These are phyloP conservation scores for Suillus placidus DNA, from an alignment of 768 basidiomycete species.

Conservation along the genomic window DNA sequence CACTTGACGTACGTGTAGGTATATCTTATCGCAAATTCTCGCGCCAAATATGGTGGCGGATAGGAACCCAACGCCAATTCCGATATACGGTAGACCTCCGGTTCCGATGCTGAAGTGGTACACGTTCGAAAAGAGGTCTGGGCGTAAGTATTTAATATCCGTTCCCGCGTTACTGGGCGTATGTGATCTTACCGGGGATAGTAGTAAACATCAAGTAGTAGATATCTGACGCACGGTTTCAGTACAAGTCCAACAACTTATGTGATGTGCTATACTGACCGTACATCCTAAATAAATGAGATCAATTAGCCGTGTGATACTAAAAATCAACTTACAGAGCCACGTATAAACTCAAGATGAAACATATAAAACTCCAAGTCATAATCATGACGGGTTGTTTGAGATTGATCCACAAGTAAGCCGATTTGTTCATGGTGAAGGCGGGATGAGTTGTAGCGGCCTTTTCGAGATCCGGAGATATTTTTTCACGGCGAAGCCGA, in stretches of 20 bases:
- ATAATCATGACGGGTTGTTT: conserved; percentile 63
- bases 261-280: conserved; percentile 40
- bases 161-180: background rate
- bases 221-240: conserved; percentile 26
- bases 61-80: conserved; percentile 59
- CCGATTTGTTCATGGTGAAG: conserved; percentile 32
- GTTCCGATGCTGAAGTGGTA: conserved; percentile 58
- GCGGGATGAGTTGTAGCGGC: conserved; percentile 33
- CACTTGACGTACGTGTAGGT: conserved; percentile 43
- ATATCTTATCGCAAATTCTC: conserved; percentile 47
- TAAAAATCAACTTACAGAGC: conserved; percentile 54
- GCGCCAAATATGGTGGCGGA: conserved; percentile 51
- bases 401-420: conserved; percentile 63
- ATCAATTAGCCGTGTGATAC: background rate
- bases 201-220: conserved; percentile 76
- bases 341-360: conserved; percentile 72
- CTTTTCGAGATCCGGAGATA: conserved; percentile 48
- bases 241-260: background rate
- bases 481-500: conserved; percentile 21
- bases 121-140: conserved; percentile 47
- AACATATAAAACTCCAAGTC: conserved; percentile 65
- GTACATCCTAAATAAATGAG: conserved; percentile 47
- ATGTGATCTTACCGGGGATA: conserved; percentile 41
- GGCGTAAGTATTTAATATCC: conserved; percentile 12
- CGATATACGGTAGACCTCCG: conserved; percentile 59